phyloP scores from a whole-genome alignment of 1,139 yeast genomes.

The Yamadazyma songkhlaensis region DNA sequence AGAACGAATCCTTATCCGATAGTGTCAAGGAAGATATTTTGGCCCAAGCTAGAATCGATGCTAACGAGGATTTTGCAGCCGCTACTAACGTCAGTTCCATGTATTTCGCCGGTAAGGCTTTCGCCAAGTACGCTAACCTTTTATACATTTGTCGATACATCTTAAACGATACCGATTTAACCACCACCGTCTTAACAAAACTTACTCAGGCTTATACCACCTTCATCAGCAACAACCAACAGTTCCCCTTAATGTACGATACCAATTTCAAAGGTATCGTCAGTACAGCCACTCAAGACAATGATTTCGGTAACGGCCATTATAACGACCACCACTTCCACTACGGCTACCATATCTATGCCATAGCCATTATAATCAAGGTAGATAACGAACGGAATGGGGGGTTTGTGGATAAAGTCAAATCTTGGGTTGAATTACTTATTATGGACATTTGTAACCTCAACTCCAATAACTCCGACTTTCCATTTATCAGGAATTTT shows the following conservation, averaged over 20 bases:
- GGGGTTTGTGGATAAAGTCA: constrained; percentile 62
- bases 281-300: constrained; percentile 40
- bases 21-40: constrained; percentile 31
- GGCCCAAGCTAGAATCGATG: constrained; percentile 27
- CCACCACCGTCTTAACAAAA: constrained; percentile 45
- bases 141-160: constrained; percentile 61
- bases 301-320: constrained; percentile 60
- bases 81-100: constrained; percentile 46
- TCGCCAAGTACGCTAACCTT: constrained; percentile 73
- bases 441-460: constrained; percentile 82
- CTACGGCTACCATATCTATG: constrained; percentile 73
- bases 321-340: constrained; percentile 85
- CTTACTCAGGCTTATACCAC: constrained; percentile 53
- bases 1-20: constrained; percentile 29
- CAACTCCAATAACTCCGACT: constrained; percentile 52
- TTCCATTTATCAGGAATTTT: constrained; percentile 76
- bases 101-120: constrained; percentile 65
- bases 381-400: constrained; percentile 61
- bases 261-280: constrained; percentile 61
- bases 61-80: constrained; percentile 51
- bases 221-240: constrained; percentile 51
- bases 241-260: constrained; percentile 65
- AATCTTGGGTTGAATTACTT: constrained; percentile 37
- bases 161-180: constrained; percentile 48
- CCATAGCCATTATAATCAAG: constrained; percentile 72